Conservation (phyloP, 2,329 filamentous ascomycete species). For the Thielaviopsis ethacetica region DNA sequence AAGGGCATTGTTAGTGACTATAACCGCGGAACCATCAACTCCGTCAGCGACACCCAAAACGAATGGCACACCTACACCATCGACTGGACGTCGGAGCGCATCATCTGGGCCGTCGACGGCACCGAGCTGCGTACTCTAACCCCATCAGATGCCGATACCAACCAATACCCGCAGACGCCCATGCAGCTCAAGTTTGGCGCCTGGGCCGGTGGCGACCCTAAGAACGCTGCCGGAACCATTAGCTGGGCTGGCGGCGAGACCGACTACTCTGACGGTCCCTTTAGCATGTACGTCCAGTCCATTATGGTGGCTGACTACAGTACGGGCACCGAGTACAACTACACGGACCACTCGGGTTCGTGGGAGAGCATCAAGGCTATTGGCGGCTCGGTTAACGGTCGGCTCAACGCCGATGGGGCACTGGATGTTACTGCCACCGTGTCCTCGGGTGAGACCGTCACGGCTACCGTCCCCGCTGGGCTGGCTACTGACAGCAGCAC, state of each 20-base stretch:
- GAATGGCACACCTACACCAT: constrained; percentile 74
- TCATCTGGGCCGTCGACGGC: constrained; percentile 76
- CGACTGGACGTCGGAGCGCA: constrained; percentile 76
- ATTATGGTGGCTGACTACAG: constrained; percentile 80
- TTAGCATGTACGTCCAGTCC: constrained; percentile 66
- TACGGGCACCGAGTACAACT: constrained; percentile 70
- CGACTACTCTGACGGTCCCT: constrained; percentile 71
- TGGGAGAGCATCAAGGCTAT: constrained; percentile 71
- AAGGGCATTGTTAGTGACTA: constrained; percentile 77
- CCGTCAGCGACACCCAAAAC: constrained; percentile 49
- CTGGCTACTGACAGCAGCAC: constrained; percentile 40
- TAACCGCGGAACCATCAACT: constrained; percentile 72
- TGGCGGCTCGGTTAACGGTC: constrained; percentile 62
- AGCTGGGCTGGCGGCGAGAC: constrained; percentile 77
- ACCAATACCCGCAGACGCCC: constrained; percentile 84
- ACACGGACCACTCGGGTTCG: constrained; percentile 59
- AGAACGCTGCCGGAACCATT: constrained; percentile 68
- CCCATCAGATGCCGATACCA: constrained; percentile 47
- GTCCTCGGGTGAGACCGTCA: constrained; percentile 44
- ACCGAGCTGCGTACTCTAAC: constrained; percentile 60
- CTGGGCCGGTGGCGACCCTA: constrained; percentile 80
- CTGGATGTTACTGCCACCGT: constrained; percentile 30
- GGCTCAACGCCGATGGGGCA: constrained; percentile 36
- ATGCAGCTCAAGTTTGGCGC: constrained; percentile 87
- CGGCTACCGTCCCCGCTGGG: constrained; percentile 55